Percentiles rank a stretch among this genome's conserved stretches.
These are phyloP conservation scores for Lipomyces chichibuensis DNA, from an alignment of 805 yeast genomes.

Conservation along the genomic window DNA sequence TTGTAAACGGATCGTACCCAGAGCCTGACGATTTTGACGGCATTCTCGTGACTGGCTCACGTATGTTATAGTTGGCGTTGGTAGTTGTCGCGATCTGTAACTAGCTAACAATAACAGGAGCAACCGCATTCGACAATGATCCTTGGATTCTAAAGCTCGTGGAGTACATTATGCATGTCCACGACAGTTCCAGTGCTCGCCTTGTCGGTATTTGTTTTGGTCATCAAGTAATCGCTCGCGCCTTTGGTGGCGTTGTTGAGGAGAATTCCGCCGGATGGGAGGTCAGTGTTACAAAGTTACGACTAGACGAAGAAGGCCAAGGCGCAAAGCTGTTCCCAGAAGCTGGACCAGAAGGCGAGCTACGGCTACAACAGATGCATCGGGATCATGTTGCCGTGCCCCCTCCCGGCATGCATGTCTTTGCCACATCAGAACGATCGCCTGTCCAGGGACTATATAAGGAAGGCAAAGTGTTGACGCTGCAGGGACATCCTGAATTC, in stretches of 20 bases:
- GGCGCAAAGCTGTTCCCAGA: slow-evolving; percentile 45
- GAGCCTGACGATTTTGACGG: slow-evolving; percentile 39
- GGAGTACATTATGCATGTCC: slow-evolving; percentile 36
- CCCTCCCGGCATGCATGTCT: slow-evolving; percentile 46
- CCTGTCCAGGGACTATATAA: slow-evolving; percentile 68
- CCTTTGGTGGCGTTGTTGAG: slow-evolving; percentile 63
- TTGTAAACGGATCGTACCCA: slow-evolving; percentile 42
- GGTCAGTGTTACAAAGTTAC: slow-evolving; percentile 59
- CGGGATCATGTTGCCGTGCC: slow-evolving; percentile 56
- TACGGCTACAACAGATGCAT: slow-evolving; percentile 60
- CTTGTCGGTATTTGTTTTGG: slow-evolving; percentile 82
- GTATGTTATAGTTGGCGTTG: slow-evolving; percentile 10
- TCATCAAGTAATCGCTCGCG: slow-evolving; percentile 74
- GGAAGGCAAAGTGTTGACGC: slow-evolving; percentile 57
- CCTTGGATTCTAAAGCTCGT: slow-evolving; percentile 46
- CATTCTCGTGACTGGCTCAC: slow-evolving; percentile 47
- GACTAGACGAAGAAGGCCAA: slow-evolving; percentile 48
- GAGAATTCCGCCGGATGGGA: slow-evolving; percentile 74
- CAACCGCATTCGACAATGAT: slow-evolving; percentile 43
- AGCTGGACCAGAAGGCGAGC: slow-evolving; percentile 38
- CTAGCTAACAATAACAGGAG: slow-evolving; percentile 27
- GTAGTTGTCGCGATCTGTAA: slow-evolving; percentile 4
- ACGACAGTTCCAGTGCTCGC: slow-evolving; percentile 11
- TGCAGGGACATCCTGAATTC: slow-evolving; percentile 94
- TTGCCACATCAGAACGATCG: slow-evolving; percentile 61